A percentile compares a stretch with the other conserved stretches of the same genome.
These are phyloP conservation scores for Tripterygium wilfordii DNA, from an alignment of 177 flowering plant species.

Conservation along the genomic window DNA sequence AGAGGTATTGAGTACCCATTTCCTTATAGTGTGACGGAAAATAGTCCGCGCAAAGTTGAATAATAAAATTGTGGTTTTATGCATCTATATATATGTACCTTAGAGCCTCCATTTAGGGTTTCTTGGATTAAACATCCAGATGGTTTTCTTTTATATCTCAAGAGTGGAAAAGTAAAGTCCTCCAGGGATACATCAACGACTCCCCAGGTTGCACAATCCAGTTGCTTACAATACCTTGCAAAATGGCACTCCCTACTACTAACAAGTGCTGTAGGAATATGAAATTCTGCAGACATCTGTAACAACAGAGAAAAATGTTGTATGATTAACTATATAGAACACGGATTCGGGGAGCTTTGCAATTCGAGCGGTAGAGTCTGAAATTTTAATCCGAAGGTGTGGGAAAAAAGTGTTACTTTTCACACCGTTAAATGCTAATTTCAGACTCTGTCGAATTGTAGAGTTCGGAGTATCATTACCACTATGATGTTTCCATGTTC, in stretches of 20 bases:
- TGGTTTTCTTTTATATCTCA: constrained; percentile 27
- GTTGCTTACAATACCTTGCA: constrained; percentile 30
- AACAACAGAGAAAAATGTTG: background rate
- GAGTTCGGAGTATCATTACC: constrained; percentile 15
- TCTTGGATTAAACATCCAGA: constrained; percentile 43
- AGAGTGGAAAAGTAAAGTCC: constrained; percentile 9
- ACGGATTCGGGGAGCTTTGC: background rate
- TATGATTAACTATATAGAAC: background rate
- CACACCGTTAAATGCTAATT: background rate
- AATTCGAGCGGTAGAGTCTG: background rate
- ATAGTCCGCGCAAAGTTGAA: background rate
- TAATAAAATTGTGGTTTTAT: no score
- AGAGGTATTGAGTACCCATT: no score
- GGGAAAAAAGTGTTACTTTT: background rate
- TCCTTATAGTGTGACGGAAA: no score
- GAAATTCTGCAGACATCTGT: constrained; percentile 38
- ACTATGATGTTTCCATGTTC: constrained; percentile 24
- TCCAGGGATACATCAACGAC: constrained; percentile 46
- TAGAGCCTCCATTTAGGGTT: constrained; percentile 17
- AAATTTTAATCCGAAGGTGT: no score
- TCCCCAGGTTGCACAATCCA: constrained; percentile 16
- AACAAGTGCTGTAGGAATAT: constrained; percentile 30
- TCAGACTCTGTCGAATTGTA: background rate
- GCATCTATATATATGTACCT: constrained; percentile 14
- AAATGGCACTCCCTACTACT: constrained; percentile 23